These are phyloP conservation scores for Coniochaeta sp. DNA, from an alignment of 2,329 filamentous ascomycete species.

Conservation along the genomic window DNA sequence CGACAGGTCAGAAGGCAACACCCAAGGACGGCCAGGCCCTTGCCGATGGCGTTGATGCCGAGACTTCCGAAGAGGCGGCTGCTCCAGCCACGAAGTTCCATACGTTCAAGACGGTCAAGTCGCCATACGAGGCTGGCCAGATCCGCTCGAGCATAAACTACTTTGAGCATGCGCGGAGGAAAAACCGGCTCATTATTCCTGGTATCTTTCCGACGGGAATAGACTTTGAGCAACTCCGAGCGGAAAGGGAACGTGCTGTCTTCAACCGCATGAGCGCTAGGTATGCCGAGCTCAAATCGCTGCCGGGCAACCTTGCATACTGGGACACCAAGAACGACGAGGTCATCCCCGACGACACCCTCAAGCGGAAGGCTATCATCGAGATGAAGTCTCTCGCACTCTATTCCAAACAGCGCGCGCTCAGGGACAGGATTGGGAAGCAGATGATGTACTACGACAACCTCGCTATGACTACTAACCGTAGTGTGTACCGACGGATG, in stretches of 20 bases:
- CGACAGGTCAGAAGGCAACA: constrained; percentile 18
- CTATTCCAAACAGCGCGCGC: constrained; percentile 78
- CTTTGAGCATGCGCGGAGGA: constrained; percentile 67
- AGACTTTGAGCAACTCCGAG: constrained; percentile 76
- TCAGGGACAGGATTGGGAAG: constrained; percentile 80
- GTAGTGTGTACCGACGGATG: constrained; percentile 80
- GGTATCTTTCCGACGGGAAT: constrained; percentile 84
- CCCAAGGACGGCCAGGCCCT: constrained; percentile 26
- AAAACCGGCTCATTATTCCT: constrained; percentile 73
- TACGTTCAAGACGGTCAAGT: constrained; percentile 66
- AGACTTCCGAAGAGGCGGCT: constrained; percentile 12
- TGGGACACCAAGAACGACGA: constrained; percentile 72
- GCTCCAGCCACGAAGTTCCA: constrained; percentile 28
- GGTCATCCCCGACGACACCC: constrained; percentile 65
- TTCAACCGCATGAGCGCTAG: constrained; percentile 86
- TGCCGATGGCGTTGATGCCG: constrained; percentile 31
- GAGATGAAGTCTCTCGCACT: constrained; percentile 88
- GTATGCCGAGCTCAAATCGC: constrained; percentile 73
- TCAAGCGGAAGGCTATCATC: constrained; percentile 86
- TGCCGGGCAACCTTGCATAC: constrained; percentile 78
- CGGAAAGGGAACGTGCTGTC: constrained; percentile 79
- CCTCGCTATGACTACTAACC: constrained; percentile 93
- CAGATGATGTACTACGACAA: constrained; percentile 96
- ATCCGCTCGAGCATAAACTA: constrained; percentile 63
- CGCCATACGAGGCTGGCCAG: constrained; percentile 56